Evolutionary conservation across 129 eudicot genomes (phyloP).

Genomic region (Glebionis coronaria): DNA sequence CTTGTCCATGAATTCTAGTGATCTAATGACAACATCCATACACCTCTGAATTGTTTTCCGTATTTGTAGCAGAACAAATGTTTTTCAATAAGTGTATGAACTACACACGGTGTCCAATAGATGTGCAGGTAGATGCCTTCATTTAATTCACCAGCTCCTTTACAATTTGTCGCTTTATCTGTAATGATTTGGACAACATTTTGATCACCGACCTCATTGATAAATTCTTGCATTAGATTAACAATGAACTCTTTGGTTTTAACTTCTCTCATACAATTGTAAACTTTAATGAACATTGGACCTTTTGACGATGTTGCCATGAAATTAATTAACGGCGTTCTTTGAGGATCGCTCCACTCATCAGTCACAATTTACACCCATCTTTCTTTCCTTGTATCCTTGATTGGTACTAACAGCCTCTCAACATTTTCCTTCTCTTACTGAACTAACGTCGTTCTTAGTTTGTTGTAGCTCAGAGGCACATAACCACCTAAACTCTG

Average conservation of each 20-base stretch:
- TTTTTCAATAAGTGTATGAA: conserved; percentile 12
- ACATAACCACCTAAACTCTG: neutral
- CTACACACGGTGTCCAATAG: conserved; percentile 20
- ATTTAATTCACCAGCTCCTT: neutral
- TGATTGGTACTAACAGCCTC: neutral
- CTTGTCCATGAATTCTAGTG: neutral
- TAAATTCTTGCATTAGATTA: neutral
- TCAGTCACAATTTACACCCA: neutral
- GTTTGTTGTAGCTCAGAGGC: neutral
- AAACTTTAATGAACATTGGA: neutral
- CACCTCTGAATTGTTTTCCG: neutral
- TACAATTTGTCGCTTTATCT: conserved; percentile 2
- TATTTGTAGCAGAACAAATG: neutral
- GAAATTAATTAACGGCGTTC: conserved; percentile 11
- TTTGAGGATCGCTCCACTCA: neutral
- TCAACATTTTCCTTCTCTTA: neutral
- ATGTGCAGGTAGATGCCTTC: neutral
- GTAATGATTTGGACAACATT: conserved; percentile 16
- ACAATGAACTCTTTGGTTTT: neutral
- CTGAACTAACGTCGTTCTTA: neutral
- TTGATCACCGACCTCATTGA: conserved; percentile 10
- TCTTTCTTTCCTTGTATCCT: neutral
- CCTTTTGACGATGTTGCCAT: neutral
- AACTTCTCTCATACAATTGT: neutral
- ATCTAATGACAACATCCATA: neutral